Evolutionary conservation across 164 flowering plant species (phyloP).

Genomic region (Aristolochia fimbriata): DNA sequence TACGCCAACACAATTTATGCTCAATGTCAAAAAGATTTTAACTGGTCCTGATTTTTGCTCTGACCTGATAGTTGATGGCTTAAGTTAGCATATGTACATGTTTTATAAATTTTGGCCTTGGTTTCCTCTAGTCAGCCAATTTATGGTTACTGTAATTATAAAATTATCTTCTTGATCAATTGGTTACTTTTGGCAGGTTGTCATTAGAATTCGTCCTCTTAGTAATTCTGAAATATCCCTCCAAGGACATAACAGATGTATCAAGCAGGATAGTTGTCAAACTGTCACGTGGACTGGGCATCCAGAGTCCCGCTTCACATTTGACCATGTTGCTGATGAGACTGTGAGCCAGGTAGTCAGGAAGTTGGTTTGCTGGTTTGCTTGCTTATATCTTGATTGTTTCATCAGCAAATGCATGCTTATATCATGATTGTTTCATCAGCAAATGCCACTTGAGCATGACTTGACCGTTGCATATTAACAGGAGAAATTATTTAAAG

Average conservation of each 20-base stretch:
- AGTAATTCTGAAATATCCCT: conserved; percentile 64
- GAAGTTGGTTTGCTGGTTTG: not conserved
- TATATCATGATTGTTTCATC: not conserved
- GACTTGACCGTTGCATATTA: not conserved
- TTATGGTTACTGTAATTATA: not conserved
- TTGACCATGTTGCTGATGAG: conserved; percentile 94
- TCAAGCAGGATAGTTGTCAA: conserved; percentile 74
- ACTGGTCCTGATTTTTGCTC: no score
- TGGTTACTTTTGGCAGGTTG: conserved; percentile 39
- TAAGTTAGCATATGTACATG: no score
- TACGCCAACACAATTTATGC: no score
- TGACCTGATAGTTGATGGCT: no score
- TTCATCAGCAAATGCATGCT: not conserved
- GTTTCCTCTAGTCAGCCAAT: not conserved
- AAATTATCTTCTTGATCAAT: not conserved
- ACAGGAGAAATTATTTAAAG: conserved; percentile 90
- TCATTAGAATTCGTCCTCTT: conserved; percentile 88
- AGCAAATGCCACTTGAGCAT: not conserved
- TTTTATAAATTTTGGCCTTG: not conserved
- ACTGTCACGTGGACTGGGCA: conserved; percentile 85
- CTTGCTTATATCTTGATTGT: no score
- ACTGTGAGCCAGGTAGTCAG: conserved; percentile 68
- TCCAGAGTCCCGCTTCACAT: conserved; percentile 92
- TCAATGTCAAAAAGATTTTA: no score
- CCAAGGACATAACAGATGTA: conserved; percentile 73